Conservation (phyloP, 192 early-diverging fungal species). For the Kappamyces sp. region DNA sequence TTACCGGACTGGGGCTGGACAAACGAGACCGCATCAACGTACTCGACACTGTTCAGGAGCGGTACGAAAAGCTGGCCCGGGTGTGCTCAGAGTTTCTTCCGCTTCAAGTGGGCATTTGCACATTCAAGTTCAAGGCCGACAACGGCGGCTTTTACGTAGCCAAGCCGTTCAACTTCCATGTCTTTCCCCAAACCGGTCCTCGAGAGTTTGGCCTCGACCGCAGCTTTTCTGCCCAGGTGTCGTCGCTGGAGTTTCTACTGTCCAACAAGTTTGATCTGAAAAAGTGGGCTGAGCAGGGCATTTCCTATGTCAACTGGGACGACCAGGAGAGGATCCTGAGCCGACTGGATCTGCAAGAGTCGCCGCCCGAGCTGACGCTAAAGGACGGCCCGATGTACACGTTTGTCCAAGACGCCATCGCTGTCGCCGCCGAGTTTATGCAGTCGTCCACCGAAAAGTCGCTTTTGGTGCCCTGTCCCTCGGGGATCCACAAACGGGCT, state of each 20-base stretch:
- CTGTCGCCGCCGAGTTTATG: constrained; percentile 44
- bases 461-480: constrained; percentile 44
- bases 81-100: constrained; percentile 51
- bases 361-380: constrained; percentile 30
- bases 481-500: constrained; percentile 62
- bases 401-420: constrained; percentile 45
- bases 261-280: constrained; percentile 85
- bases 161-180: constrained; percentile 81
- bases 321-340: constrained; percentile 45
- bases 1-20: constrained; percentile 53
- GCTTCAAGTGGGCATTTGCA: constrained; percentile 78
- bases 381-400: constrained; percentile 47
- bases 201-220: constrained; percentile 44
- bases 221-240: constrained; percentile 44
- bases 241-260: constrained; percentile 67
- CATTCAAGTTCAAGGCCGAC: constrained; percentile 63
- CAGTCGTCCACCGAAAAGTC: constrained; percentile 36
- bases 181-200: constrained; percentile 63
- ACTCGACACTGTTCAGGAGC: constrained; percentile 47
- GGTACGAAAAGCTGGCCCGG: constrained; percentile 50
- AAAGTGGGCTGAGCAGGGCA: constrained; percentile 74
- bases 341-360: constrained; percentile 16
- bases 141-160: constrained; percentile 56
- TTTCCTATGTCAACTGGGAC: constrained; percentile 60
- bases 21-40: constrained; percentile 28